A percentile compares a stretch with the other conserved stretches of the same genome.
These are phyloP conservation scores for Trametes cingulata DNA, from an alignment of 768 basidiomycete species.

Conservation along the genomic window DNA sequence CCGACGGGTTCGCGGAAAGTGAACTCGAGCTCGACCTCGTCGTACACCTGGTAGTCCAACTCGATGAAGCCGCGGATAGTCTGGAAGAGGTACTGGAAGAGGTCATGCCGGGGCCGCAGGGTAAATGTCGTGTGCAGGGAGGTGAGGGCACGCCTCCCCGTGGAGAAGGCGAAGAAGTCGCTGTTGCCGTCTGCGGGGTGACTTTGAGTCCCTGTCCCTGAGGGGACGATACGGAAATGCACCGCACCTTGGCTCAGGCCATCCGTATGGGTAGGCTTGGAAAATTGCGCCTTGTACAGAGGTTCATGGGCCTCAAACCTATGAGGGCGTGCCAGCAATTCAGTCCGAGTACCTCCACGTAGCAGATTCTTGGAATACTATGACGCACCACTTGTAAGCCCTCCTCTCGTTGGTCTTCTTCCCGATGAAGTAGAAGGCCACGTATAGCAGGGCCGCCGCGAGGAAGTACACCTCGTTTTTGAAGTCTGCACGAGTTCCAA, in stretches of 20 bases:
- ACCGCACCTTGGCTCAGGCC: conserved; percentile 29
- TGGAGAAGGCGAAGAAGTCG: conserved; percentile 85
- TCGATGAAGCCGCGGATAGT: conserved; percentile 66
- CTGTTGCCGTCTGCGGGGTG: conserved; percentile 63
- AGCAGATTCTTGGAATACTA: not conserved
- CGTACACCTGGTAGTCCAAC: conserved; percentile 66
- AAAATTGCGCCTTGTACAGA: conserved; percentile 73
- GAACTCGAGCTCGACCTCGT: conserved; percentile 79
- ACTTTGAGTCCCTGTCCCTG: not conserved
- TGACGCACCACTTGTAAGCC: conserved; percentile 67
- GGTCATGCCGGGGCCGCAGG: conserved; percentile 82
- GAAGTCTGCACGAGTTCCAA: conserved; percentile 49
- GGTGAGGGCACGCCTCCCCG: conserved; percentile 74
- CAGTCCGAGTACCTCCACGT: not conserved
- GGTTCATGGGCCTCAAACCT: conserved; percentile 65
- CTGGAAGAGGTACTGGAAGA: conserved; percentile 66
- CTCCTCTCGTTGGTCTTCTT: conserved; percentile 55
- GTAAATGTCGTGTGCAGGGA: conserved; percentile 81
- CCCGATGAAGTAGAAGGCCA: conserved; percentile 60
- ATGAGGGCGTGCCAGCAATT: conserved; percentile 14
- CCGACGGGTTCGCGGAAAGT: conserved; percentile 54
- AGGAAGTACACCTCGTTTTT: conserved; percentile 63
- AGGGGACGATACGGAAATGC: not conserved
- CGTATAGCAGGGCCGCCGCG: conserved; percentile 53
- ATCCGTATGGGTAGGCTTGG: conserved; percentile 57